Evolutionary conservation across 139 green algal species (phyloP).

Genomic region (Raphidocelis subcapitata): DNA sequence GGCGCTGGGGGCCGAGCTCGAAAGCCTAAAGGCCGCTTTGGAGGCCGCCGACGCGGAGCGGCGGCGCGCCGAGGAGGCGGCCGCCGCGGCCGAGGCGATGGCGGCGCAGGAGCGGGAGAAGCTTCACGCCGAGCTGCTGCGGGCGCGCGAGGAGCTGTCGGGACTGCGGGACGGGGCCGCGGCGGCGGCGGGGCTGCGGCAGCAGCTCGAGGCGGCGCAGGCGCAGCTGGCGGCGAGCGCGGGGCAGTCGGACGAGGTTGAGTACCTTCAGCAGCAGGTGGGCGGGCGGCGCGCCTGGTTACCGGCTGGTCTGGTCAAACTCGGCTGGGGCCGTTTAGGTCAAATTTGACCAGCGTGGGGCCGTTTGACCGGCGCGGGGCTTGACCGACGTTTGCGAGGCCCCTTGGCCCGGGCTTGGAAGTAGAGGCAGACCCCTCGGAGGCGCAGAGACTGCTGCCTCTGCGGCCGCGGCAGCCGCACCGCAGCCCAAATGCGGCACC

Average conservation of each 20-base stretch:
- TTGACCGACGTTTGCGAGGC: too few species aligned
- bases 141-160: slow-evolving; percentile 3
- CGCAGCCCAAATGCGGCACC: too few species aligned
- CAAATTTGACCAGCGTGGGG: too few species aligned
- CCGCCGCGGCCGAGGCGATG: slow-evolving; percentile 6
- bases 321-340: too few species aligned
- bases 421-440: too few species aligned
- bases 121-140: slow-evolving; percentile 4
- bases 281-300: too few species aligned
- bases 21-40: not conserved
- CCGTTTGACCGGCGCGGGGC: too few species aligned
- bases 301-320: too few species aligned
- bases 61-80: not conserved
- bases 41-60: not conserved
- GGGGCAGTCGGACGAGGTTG: slow-evolving; percentile 16
- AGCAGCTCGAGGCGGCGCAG: slow-evolving; percentile 5
- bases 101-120: slow-evolving; percentile 11
- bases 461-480: too few species aligned
- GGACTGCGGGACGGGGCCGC: not conserved
- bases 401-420: too few species aligned
- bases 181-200: slow-evolving; percentile 11
- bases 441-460: too few species aligned
- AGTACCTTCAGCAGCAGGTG: slow-evolving; percentile 23
- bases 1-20: not conserved
- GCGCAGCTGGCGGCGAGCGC: not conserved